Conservation (phyloP, 2,329 filamentous ascomycete species). For the Diaporthe humulicola region DNA sequence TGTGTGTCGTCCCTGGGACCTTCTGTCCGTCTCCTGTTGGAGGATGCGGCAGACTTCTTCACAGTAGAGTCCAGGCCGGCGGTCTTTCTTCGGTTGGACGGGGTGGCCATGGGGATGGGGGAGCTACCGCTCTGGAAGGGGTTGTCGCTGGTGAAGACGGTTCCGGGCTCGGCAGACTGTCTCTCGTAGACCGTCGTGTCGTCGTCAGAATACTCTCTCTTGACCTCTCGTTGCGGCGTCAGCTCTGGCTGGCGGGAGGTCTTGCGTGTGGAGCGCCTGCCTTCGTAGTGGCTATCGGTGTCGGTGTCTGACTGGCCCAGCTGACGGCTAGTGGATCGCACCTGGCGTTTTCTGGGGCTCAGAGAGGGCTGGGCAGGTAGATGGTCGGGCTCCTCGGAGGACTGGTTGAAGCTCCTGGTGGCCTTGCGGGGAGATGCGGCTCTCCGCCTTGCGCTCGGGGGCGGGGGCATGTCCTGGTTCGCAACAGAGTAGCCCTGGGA, state of each 20-base stretch:
- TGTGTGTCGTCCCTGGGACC: constrained; percentile 63
- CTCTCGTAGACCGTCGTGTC: constrained; percentile 50
- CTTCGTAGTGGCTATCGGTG: constrained; percentile 52
- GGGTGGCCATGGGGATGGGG: constrained; percentile 66
- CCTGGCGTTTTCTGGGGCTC: constrained; percentile 68
- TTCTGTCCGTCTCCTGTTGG: constrained; percentile 60
- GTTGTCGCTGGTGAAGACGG: constrained; percentile 89
- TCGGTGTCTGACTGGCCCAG: constrained; percentile 66
- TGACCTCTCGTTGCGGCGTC: constrained; percentile 61
- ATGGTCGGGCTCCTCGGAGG: constrained; percentile 64
- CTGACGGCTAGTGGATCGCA: constrained; percentile 68
- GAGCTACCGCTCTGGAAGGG: constrained; percentile 92
- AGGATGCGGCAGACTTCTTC: constrained; percentile 56
- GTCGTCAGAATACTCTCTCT: constrained; percentile 68
- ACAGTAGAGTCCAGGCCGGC: constrained; percentile 54
- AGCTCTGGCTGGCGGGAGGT: constrained; percentile 33
- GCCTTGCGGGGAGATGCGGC: constrained; percentile 69
- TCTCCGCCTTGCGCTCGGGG: constrained; percentile 62
- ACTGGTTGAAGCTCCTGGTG: constrained; percentile 63
- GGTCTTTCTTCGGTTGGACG: constrained; percentile 65
- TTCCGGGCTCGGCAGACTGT: constrained; percentile 62
- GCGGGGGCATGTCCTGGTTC: constrained; percentile 68
- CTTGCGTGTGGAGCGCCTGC: constrained; percentile 36
- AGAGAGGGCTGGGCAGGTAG: constrained; percentile 50
- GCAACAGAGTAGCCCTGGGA: constrained; percentile 75